A percentile compares a stretch with the other conserved stretches of the same genome.
Conservation (phyloP, 768 basidiomycete genomes). For the Tulasnella sp. region DNA sequence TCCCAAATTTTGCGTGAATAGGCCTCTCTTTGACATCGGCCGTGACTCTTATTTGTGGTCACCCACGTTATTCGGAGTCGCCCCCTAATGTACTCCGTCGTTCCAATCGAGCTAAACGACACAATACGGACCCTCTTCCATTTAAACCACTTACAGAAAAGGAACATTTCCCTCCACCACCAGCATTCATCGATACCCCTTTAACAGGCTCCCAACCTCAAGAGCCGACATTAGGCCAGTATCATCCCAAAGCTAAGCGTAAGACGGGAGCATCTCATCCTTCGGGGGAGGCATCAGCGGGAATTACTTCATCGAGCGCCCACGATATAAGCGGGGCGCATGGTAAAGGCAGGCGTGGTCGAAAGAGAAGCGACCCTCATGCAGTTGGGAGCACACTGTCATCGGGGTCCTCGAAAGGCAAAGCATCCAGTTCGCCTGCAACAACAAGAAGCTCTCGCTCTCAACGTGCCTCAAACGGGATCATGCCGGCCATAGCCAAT, state of each 20-base stretch:
- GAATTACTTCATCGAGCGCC: neutral
- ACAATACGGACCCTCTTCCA: neutral
- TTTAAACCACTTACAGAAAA: neutral
- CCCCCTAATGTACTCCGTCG: neutral
- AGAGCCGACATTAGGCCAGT: conserved; percentile 62
- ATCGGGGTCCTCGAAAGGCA: neutral
- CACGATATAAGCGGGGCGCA: neutral
- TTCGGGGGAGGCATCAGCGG: neutral
- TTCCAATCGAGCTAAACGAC: neutral
- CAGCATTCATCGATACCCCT: neutral
- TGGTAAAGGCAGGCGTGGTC: conserved; percentile 17
- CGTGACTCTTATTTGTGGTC: neutral
- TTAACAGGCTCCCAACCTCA: conserved; percentile 41
- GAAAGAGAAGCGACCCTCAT: conserved; percentile 17
- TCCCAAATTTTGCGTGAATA: neutral
- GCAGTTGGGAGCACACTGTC: conserved; percentile 2
- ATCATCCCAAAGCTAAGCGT: conserved; percentile 41
- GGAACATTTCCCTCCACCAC: neutral
- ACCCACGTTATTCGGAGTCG: neutral
- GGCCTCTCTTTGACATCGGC: conserved; percentile 1
- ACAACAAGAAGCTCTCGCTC: neutral
- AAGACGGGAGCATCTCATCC: neutral
- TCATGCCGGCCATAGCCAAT: neutral
- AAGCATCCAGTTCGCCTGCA: conserved; percentile 10
- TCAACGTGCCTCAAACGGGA: neutral